Percentiles rank a stretch among this genome's conserved stretches.
Conservation (phyloP, 2,329 filamentous ascomycete species). For the Plectosphaerella cucumerina region DNA sequence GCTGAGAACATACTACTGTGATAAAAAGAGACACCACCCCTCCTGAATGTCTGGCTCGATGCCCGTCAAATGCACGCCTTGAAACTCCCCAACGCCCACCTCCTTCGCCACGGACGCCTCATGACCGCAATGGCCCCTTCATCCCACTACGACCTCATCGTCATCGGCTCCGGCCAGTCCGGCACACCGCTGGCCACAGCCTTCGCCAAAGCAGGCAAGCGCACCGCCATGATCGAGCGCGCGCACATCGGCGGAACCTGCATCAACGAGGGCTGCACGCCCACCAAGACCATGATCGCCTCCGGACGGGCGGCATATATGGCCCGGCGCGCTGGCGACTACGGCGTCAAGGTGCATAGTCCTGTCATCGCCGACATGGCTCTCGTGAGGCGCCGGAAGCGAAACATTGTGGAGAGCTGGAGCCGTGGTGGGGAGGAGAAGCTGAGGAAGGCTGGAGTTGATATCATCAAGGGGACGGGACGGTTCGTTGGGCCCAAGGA, state of each 20-base stretch:
- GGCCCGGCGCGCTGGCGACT: conserved; percentile 33
- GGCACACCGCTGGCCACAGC: conserved; percentile 45
- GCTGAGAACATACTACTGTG: no score
- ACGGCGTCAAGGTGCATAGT: conserved; percentile 35
- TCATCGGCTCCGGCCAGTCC: conserved; percentile 50
- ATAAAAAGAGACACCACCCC: no score
- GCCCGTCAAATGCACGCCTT: no score
- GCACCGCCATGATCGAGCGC: conserved; percentile 43
- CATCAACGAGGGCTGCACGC: conserved; percentile 52
- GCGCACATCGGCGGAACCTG: conserved; percentile 47
- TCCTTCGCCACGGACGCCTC: no score
- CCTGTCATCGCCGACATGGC: conserved; percentile 37
- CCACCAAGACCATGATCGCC: conserved; percentile 54
- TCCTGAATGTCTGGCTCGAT: no score
- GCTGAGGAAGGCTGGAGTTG: conserved; percentile 33
- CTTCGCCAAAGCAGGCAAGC: conserved; percentile 37
- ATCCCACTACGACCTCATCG: conserved; percentile 31
- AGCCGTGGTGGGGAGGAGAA: conserved; percentile 40
- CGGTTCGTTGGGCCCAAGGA: conserved; percentile 35
- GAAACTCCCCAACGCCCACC: no score
- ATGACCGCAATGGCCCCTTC: no score
- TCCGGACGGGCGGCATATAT: conserved; percentile 46
- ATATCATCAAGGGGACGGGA: conserved; percentile 40
- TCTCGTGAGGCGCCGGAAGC: conserved; percentile 45
- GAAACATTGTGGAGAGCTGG: conserved; percentile 48